Conservation (phyloP, 768 basidiomycete species). For the Pleurotus sapidus region DNA sequence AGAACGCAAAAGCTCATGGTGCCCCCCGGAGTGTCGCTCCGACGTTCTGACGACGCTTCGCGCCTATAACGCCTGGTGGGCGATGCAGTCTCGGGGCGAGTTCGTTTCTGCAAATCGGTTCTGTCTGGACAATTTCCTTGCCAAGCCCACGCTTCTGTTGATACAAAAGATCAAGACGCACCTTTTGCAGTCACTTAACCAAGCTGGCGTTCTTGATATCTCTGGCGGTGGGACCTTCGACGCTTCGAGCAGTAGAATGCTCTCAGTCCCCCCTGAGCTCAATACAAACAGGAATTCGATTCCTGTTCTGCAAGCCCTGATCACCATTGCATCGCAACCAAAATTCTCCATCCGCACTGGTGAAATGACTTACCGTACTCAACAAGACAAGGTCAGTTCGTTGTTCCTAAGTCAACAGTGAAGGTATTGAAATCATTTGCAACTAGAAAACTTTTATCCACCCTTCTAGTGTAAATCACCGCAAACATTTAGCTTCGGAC, state of each 20-base stretch:
- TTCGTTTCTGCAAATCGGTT: slow-evolving; percentile 70
- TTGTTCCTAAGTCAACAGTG: slow-evolving; percentile 1
- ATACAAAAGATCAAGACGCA: slow-evolving; percentile 82
- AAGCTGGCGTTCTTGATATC: slow-evolving; percentile 79
- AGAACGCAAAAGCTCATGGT: slow-evolving; percentile 75
- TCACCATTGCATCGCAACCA: slow-evolving; percentile 84
- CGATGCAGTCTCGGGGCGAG: slow-evolving; percentile 62
- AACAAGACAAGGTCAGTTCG: slow-evolving; percentile 72
- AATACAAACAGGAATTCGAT: slow-evolving; percentile 72
- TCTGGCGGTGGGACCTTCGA: slow-evolving; percentile 61
- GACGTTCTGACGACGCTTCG: slow-evolving; percentile 77
- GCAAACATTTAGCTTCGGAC: slow-evolving; percentile 42
- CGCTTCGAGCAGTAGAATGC: slow-evolving; percentile 20
- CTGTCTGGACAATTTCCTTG: slow-evolving; percentile 82
- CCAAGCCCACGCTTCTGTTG: slow-evolving; percentile 77
- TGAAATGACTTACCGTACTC: slow-evolving; percentile 67
- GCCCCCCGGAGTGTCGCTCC: slow-evolving; percentile 75
- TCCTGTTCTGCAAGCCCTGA: slow-evolving; percentile 78
- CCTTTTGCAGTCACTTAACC: slow-evolving; percentile 71
- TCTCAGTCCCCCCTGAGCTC: slow-evolving; percentile 59
- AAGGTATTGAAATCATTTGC: slow-evolving; percentile 5
- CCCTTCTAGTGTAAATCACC: slow-evolving; percentile 82
- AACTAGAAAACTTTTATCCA: slow-evolving; percentile 74
- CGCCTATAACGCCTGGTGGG: slow-evolving; percentile 84
- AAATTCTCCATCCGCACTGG: slow-evolving; percentile 83